Percentiles rank a stretch among this genome's conserved stretches.
These are phyloP conservation scores for Prunus yedoensis DNA, from an alignment of 331 rosid species.

Conservation along the genomic window DNA sequence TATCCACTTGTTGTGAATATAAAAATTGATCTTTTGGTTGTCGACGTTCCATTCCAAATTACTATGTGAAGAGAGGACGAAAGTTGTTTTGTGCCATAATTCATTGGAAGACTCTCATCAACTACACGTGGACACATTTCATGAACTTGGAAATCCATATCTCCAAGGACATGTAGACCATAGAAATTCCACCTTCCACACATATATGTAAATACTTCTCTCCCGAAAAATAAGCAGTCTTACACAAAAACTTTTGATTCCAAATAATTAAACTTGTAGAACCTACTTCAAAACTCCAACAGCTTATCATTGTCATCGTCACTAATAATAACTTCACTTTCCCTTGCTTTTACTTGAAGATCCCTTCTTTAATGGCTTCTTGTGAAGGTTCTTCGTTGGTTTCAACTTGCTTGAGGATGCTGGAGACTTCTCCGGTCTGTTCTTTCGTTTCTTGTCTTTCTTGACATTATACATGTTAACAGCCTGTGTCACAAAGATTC, in stretches of 20 bases:
- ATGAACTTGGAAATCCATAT: neutral
- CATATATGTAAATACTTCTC: neutral
- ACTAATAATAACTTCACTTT: conserved; percentile 35
- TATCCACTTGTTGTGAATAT: neutral
- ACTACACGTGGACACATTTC: neutral
- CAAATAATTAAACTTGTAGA: conserved; percentile 6
- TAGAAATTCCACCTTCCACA: neutral
- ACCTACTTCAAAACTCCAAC: conserved; percentile 16
- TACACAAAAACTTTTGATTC: conserved; percentile 6
- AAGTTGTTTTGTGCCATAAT: neutral
- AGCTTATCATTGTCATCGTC: neutral
- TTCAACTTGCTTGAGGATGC: conserved; percentile 58
- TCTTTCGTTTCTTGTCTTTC: conserved; percentile 61
- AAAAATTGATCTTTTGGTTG: neutral
- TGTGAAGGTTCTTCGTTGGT: conserved; percentile 39
- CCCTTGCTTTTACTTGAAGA: conserved; percentile 50
- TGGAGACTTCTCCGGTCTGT: conserved; percentile 41
- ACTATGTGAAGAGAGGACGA: no score
- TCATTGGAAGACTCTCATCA: neutral
- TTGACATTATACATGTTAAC: conserved; percentile 67
- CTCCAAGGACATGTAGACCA: neutral
- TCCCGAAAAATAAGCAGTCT: neutral
- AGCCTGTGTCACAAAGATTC: conserved; percentile 49
- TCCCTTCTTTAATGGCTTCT: conserved; percentile 57
- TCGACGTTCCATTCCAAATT: no score